These are phyloP conservation scores for Suillus hirtellus DNA, from an alignment of 768 basidiomycete species.

Conservation along the genomic window DNA sequence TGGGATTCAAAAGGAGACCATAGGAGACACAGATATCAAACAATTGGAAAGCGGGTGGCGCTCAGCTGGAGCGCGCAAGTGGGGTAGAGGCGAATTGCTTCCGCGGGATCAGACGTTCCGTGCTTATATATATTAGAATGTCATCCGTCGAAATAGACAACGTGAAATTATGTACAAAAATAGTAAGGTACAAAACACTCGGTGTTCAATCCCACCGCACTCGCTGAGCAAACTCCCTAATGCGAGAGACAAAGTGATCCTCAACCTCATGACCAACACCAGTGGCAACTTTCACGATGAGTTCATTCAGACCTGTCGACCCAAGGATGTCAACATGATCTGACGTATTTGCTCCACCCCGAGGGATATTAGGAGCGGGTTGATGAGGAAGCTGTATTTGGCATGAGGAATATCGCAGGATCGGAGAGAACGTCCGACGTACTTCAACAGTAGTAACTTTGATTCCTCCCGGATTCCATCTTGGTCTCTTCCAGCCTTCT, in stretches of 20 bases:
- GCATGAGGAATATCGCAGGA: constrained; percentile 3
- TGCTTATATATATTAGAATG: too few species aligned
- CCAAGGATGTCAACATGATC: constrained; percentile 89
- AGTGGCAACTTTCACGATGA: constrained; percentile 88
- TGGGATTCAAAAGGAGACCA: too few species aligned
- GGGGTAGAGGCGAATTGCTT: too few species aligned
- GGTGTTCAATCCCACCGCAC: constrained; percentile 73
- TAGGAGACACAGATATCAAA: too few species aligned
- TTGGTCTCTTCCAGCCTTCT: constrained; percentile 86
- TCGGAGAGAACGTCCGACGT: constrained; percentile 19
- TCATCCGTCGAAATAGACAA: not conserved
- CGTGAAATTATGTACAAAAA: not conserved
- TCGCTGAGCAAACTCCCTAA: constrained; percentile 69
- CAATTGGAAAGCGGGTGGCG: too few species aligned
- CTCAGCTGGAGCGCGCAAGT: too few species aligned
- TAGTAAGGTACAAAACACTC: not conserved
- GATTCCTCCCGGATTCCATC: constrained; percentile 94
- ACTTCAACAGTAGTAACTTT: constrained; percentile 87
- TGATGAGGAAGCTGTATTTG: constrained; percentile 69
- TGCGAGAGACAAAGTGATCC: constrained; percentile 73
- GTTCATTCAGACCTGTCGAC: constrained; percentile 79
- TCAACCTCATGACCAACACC: constrained; percentile 74
- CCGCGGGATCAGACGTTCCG: too few species aligned
- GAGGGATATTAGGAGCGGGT: constrained; percentile 68
- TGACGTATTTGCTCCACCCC: constrained; percentile 90